Evolutionary conservation across 2,329 filamentous ascomycete genomes (phyloP).

Genomic region (Chaetoscypha palmicola): DNA sequence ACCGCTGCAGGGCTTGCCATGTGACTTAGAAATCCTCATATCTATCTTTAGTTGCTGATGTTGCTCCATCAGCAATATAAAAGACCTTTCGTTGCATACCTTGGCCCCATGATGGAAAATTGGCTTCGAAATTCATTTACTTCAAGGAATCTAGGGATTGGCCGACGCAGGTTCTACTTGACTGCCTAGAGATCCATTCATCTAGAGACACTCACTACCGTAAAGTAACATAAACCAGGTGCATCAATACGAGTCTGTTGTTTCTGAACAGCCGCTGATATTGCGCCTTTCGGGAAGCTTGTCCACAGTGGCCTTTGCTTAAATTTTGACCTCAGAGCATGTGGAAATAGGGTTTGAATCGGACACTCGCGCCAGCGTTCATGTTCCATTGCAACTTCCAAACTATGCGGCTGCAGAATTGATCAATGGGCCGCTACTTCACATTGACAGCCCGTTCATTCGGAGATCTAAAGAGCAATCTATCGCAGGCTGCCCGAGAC

Average conservation of each 20-base stretch:
- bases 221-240: neutral
- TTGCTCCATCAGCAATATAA: neutral
- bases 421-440: no score
- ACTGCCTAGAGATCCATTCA: neutral
- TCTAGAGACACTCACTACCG: neutral
- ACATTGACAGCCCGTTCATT: no score
- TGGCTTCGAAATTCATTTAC: neutral
- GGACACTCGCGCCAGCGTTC: no score
- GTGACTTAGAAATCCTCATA: neutral
- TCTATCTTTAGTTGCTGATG: neutral
- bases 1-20: slow-evolving; percentile 3
- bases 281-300: no score
- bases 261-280: neutral
- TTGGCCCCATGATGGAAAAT: neutral
- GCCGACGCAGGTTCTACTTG: neutral
- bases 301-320: no score
- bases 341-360: no score
- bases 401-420: no score
- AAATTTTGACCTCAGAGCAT: no score
- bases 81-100: neutral
- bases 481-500: no score
- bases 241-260: neutral
- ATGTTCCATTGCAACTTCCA: no score
- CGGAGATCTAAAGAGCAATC: no score
- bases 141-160: neutral